These are phyloP conservation scores for Calcarisporium arbuscula DNA, from an alignment of 2,329 filamentous ascomycete species.

Conservation along the genomic window DNA sequence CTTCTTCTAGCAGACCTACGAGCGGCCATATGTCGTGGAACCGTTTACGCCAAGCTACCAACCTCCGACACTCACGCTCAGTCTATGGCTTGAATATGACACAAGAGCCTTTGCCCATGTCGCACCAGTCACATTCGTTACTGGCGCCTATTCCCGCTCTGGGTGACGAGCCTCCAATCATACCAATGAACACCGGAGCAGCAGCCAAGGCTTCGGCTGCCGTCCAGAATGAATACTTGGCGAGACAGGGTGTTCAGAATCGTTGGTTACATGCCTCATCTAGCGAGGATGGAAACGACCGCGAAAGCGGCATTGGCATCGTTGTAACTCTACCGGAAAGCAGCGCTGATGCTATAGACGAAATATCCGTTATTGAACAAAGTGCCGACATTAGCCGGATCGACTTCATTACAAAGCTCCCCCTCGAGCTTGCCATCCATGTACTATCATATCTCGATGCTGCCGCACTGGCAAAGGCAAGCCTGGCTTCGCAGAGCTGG, in stretches of 20 bases:
- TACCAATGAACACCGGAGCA: slow-evolving; percentile 53
- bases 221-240: slow-evolving; percentile 47
- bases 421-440: slow-evolving; percentile 53
- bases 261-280: slow-evolving; percentile 34
- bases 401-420: slow-evolving; percentile 52
- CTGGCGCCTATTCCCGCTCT: slow-evolving; percentile 40
- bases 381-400: slow-evolving; percentile 42
- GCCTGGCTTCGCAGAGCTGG: slow-evolving; percentile 48
- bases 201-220: slow-evolving; percentile 56
- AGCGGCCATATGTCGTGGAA: slow-evolving; percentile 47
- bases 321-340: slow-evolving; percentile 39
- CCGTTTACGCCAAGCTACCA: slow-evolving; percentile 44
- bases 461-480: slow-evolving; percentile 40
- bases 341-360: slow-evolving; percentile 29
- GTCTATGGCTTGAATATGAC: slow-evolving; percentile 35
- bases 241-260: slow-evolving; percentile 28
- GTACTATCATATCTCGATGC: slow-evolving; percentile 52
- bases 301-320: slow-evolving; percentile 60
- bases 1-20: slow-evolving; percentile 27
- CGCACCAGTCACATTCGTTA: slow-evolving; percentile 23
- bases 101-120: slow-evolving; percentile 19
- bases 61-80: slow-evolving; percentile 41
- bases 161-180: slow-evolving; percentile 50
- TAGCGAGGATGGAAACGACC: slow-evolving; percentile 46
- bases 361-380: slow-evolving; percentile 22